Percentiles rank a stretch among this genome's conserved stretches.
Conservation (phyloP, 768 basidiomycete species). For the Pleurotus tuoliensis region DNA sequence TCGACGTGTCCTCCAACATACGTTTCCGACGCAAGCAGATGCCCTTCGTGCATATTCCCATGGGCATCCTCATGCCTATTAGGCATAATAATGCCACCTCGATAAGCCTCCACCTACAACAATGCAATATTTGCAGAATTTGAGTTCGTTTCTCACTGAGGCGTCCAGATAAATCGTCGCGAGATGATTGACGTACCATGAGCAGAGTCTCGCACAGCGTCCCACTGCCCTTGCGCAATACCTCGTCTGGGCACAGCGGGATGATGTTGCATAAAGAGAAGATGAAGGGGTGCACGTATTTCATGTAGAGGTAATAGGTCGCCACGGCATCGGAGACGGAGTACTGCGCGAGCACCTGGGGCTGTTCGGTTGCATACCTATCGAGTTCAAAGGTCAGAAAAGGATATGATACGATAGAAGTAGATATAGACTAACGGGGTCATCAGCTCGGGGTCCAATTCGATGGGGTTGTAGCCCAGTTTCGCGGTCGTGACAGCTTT, state of each 20-base stretch:
- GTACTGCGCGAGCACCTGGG: constrained; percentile 91
- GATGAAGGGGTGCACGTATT: constrained; percentile 99
- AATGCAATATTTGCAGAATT: not conserved
- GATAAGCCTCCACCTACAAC: constrained; percentile 88
- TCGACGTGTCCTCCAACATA: constrained; percentile 99
- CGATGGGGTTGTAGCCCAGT: constrained; percentile 94
- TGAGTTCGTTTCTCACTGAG: too few relatives aligned
- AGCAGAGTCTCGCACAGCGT: constrained; percentile 96
- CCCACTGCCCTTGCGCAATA: constrained; percentile 91
- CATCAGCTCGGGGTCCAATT: constrained; percentile 98
- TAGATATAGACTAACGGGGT: constrained; percentile 73
- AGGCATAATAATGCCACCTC: constrained; percentile 93
- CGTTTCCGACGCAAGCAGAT: constrained; percentile 94
- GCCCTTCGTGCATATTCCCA: constrained; percentile 91
- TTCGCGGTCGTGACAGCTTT: constrained; percentile 98
- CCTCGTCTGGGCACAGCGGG: constrained; percentile 94
- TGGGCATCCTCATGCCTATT: constrained; percentile 94
- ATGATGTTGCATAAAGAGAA: constrained; percentile 99
- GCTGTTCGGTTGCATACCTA: constrained; percentile 95
- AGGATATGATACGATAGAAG: not conserved
- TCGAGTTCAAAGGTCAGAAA: constrained; percentile 1
- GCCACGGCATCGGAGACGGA: constrained; percentile 99
- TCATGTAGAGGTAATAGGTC: constrained; percentile 99
- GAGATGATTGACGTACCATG: constrained; percentile 60
- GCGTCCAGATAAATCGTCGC: not conserved